phyloP scores from a whole-genome alignment of 768 basidiomycete genomes.

The Pleurotus ostreatus region DNA sequence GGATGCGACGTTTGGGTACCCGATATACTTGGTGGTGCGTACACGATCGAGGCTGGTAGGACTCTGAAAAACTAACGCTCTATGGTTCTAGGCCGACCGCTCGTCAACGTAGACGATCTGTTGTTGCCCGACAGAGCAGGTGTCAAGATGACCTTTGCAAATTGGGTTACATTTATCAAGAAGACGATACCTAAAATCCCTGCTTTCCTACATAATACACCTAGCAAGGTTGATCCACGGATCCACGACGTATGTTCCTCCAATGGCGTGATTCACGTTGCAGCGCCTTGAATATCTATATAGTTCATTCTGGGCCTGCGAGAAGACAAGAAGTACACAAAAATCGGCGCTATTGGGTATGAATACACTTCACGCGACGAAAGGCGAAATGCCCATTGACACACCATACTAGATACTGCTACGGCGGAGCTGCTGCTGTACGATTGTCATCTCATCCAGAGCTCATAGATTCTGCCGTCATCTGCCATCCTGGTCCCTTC shows the following conservation, averaged over 20 bases:
- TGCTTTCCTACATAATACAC: conserved; percentile 25
- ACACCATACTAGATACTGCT: conserved; percentile 32
- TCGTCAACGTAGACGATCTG: conserved; percentile 21
- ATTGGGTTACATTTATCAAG: conserved; percentile 25
- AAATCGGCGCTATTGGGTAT: conserved; percentile 37
- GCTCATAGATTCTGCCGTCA: conserved; percentile 33
- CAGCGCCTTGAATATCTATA: background rate
- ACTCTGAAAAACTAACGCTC: background rate
- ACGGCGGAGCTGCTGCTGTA: conserved; percentile 34
- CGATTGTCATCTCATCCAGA: conserved; percentile 29
- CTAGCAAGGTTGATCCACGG: conserved; percentile 26
- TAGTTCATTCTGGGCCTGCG: conserved; percentile 27
- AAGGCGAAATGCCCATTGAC: background rate
- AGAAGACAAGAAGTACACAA: conserved; percentile 34
- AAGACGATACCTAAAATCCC: conserved; percentile 25
- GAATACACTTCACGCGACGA: conserved; percentile 2
- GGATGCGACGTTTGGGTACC: conserved; percentile 56
- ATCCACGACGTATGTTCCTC: conserved; percentile 16
- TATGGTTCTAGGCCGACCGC: conserved; percentile 24
- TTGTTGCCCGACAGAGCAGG: conserved; percentile 28
- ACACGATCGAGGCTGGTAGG: background rate
- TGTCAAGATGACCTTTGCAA: conserved; percentile 25
- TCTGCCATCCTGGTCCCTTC: conserved; percentile 37
- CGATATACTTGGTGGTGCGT: conserved; percentile 47
- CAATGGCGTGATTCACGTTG: background rate